These are phyloP conservation scores for Cladosporium sp. DNA, from an alignment of 2,329 filamentous ascomycete genomes.

Conservation along the genomic window DNA sequence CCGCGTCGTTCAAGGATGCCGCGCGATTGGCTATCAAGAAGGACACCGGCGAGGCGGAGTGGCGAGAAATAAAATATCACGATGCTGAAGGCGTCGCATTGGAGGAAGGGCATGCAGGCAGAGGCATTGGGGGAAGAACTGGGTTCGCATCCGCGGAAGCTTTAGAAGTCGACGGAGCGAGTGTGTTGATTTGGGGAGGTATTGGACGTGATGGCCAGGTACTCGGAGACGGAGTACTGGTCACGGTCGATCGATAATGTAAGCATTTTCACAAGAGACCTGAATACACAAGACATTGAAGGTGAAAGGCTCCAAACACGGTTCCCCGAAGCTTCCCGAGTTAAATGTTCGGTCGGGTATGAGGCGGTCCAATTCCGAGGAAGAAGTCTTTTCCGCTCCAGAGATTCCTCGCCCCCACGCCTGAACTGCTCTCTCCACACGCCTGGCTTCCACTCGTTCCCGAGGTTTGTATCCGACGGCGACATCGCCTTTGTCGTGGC, in stretches of 20 bases:
- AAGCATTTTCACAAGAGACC: neutral
- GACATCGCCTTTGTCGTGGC: neutral
- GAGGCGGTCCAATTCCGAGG: too few relatives aligned
- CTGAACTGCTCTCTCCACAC: neutral
- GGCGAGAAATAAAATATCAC: slow-evolving; percentile 47
- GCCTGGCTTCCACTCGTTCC: neutral
- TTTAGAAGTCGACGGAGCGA: slow-evolving; percentile 41
- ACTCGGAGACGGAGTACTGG: slow-evolving; percentile 36
- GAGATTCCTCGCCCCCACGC: too few relatives aligned
- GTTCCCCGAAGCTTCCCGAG: too few relatives aligned
- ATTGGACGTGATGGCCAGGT: slow-evolving; percentile 37
- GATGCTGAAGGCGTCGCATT: slow-evolving; percentile 35
- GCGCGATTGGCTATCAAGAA: slow-evolving; percentile 40
- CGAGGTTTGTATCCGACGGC: too few relatives aligned
- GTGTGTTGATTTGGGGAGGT: slow-evolving; percentile 50
- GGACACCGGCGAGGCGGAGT: slow-evolving; percentile 43
- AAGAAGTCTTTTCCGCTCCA: too few relatives aligned
- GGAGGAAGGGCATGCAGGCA: slow-evolving; percentile 30
- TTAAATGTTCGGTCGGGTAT: too few relatives aligned
- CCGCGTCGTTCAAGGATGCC: slow-evolving; percentile 46
- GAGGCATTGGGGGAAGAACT: slow-evolving; percentile 34
- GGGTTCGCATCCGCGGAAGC: slow-evolving; percentile 34
- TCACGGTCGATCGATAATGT: slow-evolving; percentile 29
- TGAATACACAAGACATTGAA: too few relatives aligned
- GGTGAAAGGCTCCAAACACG: too few relatives aligned